Evolutionary conservation across 1,284 basidiomycete genomes (phyloP), one percentile per base, ranked within the genome.

Genomic region (Tilletia horrida): DNA sequence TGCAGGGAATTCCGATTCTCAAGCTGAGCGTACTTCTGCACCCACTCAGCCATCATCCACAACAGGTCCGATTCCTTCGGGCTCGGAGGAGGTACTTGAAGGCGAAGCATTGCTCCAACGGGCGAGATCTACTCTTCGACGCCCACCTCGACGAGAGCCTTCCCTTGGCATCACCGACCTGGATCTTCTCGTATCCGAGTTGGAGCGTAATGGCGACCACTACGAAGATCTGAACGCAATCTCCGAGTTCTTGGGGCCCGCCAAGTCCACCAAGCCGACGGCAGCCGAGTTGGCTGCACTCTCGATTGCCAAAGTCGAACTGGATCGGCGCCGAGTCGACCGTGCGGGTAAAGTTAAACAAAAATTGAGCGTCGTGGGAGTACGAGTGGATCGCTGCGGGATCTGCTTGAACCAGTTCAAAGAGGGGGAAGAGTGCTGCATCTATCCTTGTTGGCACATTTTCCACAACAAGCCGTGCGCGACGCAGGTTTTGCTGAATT

Each of bases 381-480:
- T 87, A 11, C 80, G 86, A 1, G 90, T 93, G 31, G 88, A 90
- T 71, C 88, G 88, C 74, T 94, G 92, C 77, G 87, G 88, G 29
- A 89, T 92, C 62, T 93, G 92, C 80, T 82, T 91, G 73, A 85
- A 85, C 63, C 90, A 91, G 83, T 93, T 92, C 84, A 87, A 85
- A 76, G 85, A 85, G 14, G 86, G 83, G 6, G 86, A 89, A 67
- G 83, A 84, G 68, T 85, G 85, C 14, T 86, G 86, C 63, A 79
- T 90, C 75, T 85, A 88, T 1, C 86, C 86, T 18, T 93, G 91
- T 81, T 84, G 85, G 71, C 92, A 93, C 83, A 71, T 72, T 52
- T 75, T 79, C 29, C 78, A 80, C 52, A 40, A 40, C 35, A 71
- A 78, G 40, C 44, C 55, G 3, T 80, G 78, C 31, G 69, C 71